A percentile compares a stretch with the other conserved stretches of the same genome.
phyloP scores from a whole-genome alignment of 106 monocot genomes.

The Iris macrosiphon region DNA sequence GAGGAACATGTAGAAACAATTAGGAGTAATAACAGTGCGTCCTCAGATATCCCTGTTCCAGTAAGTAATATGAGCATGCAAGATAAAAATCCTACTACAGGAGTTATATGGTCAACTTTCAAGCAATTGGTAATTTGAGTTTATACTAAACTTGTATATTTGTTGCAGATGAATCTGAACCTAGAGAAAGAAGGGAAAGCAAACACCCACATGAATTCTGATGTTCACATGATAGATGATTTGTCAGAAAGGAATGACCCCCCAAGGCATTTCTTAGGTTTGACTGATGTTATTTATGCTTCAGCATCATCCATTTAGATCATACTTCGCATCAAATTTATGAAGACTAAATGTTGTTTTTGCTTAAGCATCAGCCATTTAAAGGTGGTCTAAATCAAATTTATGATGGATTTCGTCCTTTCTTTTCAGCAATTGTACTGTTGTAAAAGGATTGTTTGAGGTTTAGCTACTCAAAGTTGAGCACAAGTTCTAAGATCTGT shows the following conservation, averaged over 20 bases:
- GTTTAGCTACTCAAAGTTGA: too few species aligned
- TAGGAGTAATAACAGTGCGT: constrained; percentile 9
- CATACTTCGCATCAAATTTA: too few species aligned
- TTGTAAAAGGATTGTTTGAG: too few species aligned
- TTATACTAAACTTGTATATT: constrained; percentile 3
- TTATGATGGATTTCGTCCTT: too few species aligned
- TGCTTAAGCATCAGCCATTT: too few species aligned
- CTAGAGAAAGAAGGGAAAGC: constrained; percentile 16
- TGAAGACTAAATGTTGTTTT: too few species aligned
- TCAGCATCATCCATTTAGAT: too few species aligned
- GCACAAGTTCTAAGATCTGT: too few species aligned
- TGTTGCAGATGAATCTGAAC: constrained; percentile 37
- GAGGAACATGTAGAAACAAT: constrained; percentile 17
- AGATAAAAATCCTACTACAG: too few species aligned
- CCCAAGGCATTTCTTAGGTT: constrained; percentile 21
- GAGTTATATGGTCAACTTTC: neutral
- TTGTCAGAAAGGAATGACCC: constrained; percentile 20
- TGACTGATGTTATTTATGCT: too few species aligned
- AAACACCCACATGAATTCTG: constrained; percentile 4
- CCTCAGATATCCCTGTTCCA: constrained; percentile 6
- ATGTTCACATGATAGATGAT: constrained; percentile 17
- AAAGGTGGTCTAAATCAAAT: too few species aligned
- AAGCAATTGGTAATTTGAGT: neutral
- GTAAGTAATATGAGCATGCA: constrained; percentile 5
- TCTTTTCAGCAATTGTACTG: too few species aligned